Evolutionary conservation across 306 rosid genomes (phyloP).

Genomic region (Malus asiatica): DNA sequence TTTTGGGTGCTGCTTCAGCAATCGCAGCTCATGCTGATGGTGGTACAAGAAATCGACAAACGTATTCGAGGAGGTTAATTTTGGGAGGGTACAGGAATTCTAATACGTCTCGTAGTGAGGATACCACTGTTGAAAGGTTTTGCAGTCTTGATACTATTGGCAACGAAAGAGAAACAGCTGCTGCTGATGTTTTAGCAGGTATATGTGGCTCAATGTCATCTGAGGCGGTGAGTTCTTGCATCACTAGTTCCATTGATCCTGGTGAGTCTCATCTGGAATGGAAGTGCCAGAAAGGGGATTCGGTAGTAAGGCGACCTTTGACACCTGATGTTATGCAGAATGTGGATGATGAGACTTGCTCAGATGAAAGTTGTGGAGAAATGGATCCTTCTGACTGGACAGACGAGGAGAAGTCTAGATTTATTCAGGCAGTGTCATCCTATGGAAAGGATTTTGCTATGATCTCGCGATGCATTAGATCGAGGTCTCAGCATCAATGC

Average conservation of each 20-base stretch:
- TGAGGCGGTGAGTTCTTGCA: slow-evolving; percentile 82
- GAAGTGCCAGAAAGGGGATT: slow-evolving; percentile 40
- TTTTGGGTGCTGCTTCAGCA: slow-evolving; percentile 77
- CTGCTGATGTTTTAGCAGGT: slow-evolving; percentile 93
- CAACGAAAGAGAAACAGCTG: slow-evolving; percentile 74
- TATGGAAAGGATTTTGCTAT: slow-evolving; percentile 67
- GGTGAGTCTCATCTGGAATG: slow-evolving; percentile 45
- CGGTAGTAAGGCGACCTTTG: slow-evolving; percentile 27
- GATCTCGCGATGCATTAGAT: slow-evolving; percentile 61
- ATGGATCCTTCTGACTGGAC: slow-evolving; percentile 82
- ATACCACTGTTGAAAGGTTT: slow-evolving; percentile 31
- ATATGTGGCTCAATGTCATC: slow-evolving; percentile 76
- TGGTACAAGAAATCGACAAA: slow-evolving; percentile 30
- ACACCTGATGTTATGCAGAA: slow-evolving; percentile 34
- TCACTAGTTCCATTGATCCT: slow-evolving; percentile 66
- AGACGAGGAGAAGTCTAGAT: slow-evolving; percentile 72
- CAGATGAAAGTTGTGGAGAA: slow-evolving; percentile 92
- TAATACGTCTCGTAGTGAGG: slow-evolving; percentile 33
- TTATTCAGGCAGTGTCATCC: slow-evolving; percentile 77
- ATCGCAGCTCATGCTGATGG: slow-evolving; percentile 57
- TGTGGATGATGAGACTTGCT: slow-evolving; percentile 72
- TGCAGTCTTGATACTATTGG: slow-evolving; percentile 46
- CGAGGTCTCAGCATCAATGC: slow-evolving; percentile 81
- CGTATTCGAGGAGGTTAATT: slow-evolving; percentile 32
- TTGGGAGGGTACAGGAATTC: slow-evolving; percentile 39